phyloP scores from a whole-genome alignment of 75 land plant species.

The Picea sitchensis region DNA sequence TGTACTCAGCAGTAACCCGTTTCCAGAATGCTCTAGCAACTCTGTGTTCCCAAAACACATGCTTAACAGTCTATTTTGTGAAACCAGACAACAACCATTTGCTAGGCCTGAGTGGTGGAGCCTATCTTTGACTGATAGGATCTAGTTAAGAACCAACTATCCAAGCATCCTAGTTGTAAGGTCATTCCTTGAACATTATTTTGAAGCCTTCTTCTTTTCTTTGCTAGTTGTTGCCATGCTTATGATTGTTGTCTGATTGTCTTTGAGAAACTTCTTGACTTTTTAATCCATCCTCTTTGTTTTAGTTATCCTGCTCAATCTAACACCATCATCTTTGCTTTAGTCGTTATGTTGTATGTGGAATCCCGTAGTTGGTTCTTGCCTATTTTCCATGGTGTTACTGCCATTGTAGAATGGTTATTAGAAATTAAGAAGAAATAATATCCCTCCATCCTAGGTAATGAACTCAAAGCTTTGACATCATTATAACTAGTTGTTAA shows the following conservation, averaged over 20 bases:
- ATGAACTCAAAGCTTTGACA: neutral
- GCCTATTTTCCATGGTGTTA: neutral
- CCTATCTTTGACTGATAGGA: too few relatives aligned
- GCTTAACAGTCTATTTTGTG: too few relatives aligned
- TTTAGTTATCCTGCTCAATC: neutral
- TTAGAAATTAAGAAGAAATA: neutral
- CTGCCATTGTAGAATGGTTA: neutral
- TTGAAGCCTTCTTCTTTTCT: too few relatives aligned
- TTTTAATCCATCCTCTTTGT: neutral
- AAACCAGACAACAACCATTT: too few relatives aligned
- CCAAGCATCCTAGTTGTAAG: too few relatives aligned
- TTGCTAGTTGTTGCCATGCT: neutral
- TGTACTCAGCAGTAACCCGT: too few relatives aligned
- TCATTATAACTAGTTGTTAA: neutral
- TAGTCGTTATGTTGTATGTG: too few relatives aligned
- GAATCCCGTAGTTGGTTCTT: neutral
- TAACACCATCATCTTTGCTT: neutral
- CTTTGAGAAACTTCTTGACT: neutral
- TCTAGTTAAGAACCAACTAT: too few relatives aligned
- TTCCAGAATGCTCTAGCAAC: too few relatives aligned
- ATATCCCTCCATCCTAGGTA: neutral
- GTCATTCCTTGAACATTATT: too few relatives aligned
- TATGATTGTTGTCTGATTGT: neutral
- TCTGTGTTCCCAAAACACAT: too few relatives aligned
- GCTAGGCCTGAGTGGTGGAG: too few relatives aligned